Evolutionary conservation across 371 early-diverging fungal species (phyloP), one percentile per base, ranked within the genome.

Genomic region (Dinochytrium kinnereticum): DNA sequence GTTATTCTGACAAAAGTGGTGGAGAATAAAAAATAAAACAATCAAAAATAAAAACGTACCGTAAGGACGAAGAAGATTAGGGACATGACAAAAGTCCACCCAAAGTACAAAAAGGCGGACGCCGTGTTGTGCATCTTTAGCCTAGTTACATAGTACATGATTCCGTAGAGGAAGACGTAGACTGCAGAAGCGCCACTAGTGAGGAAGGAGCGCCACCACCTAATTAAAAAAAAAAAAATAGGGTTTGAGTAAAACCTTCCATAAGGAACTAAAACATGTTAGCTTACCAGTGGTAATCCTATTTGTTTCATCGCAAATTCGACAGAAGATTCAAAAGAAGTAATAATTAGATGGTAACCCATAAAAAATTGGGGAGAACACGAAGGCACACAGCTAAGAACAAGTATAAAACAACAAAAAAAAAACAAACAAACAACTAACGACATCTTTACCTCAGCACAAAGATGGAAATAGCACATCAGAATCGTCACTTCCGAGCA

Each of bases 161-260:
- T 82, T 24, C 93, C 88, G 76, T 95, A 97, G 61, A 93, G 70
- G 75, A 93, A 93, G 33, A 95, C 90, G 76, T 97, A 96, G 64
- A 94, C 76, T 0, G 92, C 94, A 44, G 91, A 88, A 1, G 95
- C 89, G 17, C 95, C 97, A 0, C 92, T 86, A 0, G 95, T 94
- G 59, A 95, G 86, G 84, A 96, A 95, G 1, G 96, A 86, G 19
- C 95, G 85, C 97, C 97, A 97, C 83, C 94, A 94, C 96, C 78
- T 68, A 53, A 28, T n/a, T 28, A n/a, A 53, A n/a, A n/a, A n/a
- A n/a, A n/a, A n/a, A n/a, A n/a, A n/a, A n/a, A n/a, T 15, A 13
- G 5, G 55, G 55, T 53, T 53, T n/a, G 49, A 44, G 21, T 44
- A 13, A 13, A 13, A 10, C 49, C 49, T 21, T 44, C 49, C 49